Evolutionary conservation across 2,329 filamentous ascomycete genomes (phyloP).

Genomic region (Colletotrichum phormii): DNA sequence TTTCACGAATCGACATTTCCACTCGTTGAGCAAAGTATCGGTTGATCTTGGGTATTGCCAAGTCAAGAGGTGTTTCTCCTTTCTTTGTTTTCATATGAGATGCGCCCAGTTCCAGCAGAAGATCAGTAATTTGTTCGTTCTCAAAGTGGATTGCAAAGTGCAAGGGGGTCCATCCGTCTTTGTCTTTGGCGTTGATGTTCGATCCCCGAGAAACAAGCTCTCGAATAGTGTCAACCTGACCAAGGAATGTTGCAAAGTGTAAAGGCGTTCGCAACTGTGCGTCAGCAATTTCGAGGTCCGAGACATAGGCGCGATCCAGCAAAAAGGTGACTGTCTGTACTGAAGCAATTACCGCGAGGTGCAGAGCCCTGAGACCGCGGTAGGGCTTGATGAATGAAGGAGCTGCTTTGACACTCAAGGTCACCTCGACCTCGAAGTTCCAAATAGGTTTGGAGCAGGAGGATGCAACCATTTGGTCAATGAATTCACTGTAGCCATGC

Average conservation of each 20-base stretch:
- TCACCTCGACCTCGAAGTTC: not conserved
- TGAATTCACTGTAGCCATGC: not conserved
- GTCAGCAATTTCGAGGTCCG: not conserved
- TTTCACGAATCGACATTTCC: no score
- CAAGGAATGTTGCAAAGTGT: not conserved
- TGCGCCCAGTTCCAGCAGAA: conserved; percentile 15
- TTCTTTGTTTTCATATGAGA: not conserved
- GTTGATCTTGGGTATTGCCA: not conserved
- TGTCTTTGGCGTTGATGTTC: not conserved
- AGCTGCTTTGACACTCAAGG: not conserved
- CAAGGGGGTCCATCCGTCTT: not conserved
- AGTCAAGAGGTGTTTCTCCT: conserved; percentile 10
- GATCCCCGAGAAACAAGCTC: conserved; percentile 5
- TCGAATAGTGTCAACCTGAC: not conserved
- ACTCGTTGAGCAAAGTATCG: not conserved
- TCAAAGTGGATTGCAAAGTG: not conserved
- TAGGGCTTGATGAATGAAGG: no score
- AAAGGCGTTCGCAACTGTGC: not conserved
- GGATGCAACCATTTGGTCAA: not conserved
- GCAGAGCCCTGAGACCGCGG: not conserved
- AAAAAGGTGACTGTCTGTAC: not conserved
- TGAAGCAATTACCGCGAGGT: conserved; percentile 4
- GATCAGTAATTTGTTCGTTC: not conserved
- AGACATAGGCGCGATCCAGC: not conserved
- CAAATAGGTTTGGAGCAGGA: not conserved